These are phyloP conservation scores for Hydnomerulius pinastri DNA, from an alignment of 768 basidiomycete genomes.

Conservation along the genomic window DNA sequence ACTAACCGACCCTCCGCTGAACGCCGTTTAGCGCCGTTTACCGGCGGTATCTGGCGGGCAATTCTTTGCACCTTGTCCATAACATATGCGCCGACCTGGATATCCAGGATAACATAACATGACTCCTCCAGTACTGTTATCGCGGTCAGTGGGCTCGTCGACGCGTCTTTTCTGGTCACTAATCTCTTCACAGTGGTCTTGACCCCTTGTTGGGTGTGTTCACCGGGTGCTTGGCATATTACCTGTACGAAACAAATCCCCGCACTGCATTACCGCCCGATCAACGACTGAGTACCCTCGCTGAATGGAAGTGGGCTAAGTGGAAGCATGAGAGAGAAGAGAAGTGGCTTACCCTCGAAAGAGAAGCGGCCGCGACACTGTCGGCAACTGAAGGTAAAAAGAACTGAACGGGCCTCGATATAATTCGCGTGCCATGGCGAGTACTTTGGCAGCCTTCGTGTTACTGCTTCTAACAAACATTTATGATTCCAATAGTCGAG, in stretches of 20 bases:
- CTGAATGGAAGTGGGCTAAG: constrained; percentile 69
- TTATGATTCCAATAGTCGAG: too few relatives aligned
- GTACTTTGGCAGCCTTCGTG: not conserved
- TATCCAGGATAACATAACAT: constrained; percentile 30
- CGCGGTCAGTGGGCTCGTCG: constrained; percentile 27
- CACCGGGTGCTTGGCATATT: constrained; percentile 77
- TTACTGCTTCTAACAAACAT: too few relatives aligned
- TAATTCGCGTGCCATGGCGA: not conserved
- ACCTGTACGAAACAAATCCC: constrained; percentile 80
- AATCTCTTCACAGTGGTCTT: constrained; percentile 45
- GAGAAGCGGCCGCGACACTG: not conserved
- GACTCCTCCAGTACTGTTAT: constrained; percentile 42
- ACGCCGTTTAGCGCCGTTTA: constrained; percentile 28
- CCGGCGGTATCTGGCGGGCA: constrained; percentile 20
- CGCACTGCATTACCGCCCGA: constrained; percentile 63
- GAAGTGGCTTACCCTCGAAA: constrained; percentile 7
- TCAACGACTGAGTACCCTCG: constrained; percentile 53
- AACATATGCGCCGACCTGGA: constrained; percentile 1
- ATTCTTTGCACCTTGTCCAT: not conserved
- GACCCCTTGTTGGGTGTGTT: constrained; percentile 78
- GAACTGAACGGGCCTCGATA: not conserved
- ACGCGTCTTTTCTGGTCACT: not conserved
- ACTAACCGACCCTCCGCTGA: constrained; percentile 29
- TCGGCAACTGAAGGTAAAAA: not conserved
- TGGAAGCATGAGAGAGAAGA: constrained; percentile 22